Evolutionary conservation across 139 green algal species (phyloP).

Genomic region (Haematococcus lacustris): DNA sequence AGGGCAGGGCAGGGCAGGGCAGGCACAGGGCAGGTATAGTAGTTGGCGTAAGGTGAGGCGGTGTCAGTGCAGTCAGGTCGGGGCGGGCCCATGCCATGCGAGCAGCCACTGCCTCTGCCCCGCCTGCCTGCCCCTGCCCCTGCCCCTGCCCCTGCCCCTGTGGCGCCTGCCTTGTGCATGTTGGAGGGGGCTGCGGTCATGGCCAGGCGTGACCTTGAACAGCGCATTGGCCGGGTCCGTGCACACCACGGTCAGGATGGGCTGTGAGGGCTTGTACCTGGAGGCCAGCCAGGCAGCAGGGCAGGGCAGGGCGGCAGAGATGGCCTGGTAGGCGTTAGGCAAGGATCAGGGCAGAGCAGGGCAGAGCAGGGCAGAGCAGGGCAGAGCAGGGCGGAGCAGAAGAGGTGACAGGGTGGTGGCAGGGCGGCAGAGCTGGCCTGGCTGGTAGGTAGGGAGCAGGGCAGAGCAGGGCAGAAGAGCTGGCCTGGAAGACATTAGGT

Average conservation of each 20-base stretch:
- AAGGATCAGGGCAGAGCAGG: neutral
- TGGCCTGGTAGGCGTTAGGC: neutral
- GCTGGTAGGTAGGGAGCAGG: neutral
- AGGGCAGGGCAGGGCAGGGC: too few relatives aligned
- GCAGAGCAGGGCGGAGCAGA: neutral
- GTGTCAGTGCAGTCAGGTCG: too few relatives aligned
- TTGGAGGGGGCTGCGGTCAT: neutral
- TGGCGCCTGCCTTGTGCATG: neutral
- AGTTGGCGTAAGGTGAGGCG: neutral
- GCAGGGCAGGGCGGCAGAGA: neutral
- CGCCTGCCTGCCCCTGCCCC: too few relatives aligned
- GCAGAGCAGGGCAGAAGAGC: neutral
- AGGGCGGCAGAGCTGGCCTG: neutral
- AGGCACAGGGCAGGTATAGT: neutral
- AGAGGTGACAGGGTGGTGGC: neutral
- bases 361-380: neutral
- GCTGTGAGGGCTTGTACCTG: slow-evolving; percentile 66
- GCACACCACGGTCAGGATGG: slow-evolving; percentile 52
- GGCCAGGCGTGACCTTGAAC: slow-evolving; percentile 14
- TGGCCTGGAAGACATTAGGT: neutral
- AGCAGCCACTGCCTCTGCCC: too few relatives aligned
- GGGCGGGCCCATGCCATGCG: too few relatives aligned
- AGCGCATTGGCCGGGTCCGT: slow-evolving; percentile 9
- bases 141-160: too few relatives aligned
- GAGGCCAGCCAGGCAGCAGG: neutral